Evolutionary conservation across 2,329 filamentous ascomycete genomes (phyloP).

Genomic region (Colletotrichum limetticola): DNA sequence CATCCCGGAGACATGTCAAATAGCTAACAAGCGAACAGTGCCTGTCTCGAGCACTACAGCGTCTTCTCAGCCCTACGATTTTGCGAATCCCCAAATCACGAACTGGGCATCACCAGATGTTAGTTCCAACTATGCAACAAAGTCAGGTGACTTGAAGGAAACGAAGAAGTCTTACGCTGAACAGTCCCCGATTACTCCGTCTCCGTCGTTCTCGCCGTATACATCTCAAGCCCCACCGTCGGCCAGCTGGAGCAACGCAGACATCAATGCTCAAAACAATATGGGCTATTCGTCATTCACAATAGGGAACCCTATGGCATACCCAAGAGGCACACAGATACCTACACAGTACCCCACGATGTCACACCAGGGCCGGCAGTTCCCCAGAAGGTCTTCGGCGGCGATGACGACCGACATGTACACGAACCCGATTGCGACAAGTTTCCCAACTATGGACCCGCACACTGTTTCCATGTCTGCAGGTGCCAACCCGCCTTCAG

Average conservation of each 20-base stretch:
- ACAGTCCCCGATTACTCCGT: constrained; percentile 61
- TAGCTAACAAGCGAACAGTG: constrained; percentile 42
- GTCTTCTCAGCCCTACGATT: constrained; percentile 46
- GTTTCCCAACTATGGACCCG: constrained; percentile 49
- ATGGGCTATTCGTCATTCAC: constrained; percentile 56
- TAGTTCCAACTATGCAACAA: constrained; percentile 50
- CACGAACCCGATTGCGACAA: constrained; percentile 49
- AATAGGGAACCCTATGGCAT: constrained; percentile 50
- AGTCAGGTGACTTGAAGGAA: constrained; percentile 53
- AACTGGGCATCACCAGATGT: constrained; percentile 59
- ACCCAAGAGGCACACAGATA: constrained; percentile 41
- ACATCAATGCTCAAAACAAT: constrained; percentile 54
- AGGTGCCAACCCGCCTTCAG: constrained; percentile 48
- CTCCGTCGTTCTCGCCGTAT: constrained; percentile 62
- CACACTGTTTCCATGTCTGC: constrained; percentile 50
- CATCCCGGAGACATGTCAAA: neutral
- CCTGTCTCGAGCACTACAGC: constrained; percentile 48
- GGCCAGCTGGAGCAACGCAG: constrained; percentile 54
- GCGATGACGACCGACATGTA: constrained; percentile 55
- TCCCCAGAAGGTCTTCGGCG: constrained; percentile 54
- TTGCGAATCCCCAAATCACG: constrained; percentile 48
- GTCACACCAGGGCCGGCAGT: constrained; percentile 49
- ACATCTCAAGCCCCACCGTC: constrained; percentile 52
- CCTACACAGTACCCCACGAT: constrained; percentile 53
- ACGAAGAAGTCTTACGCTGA: constrained; percentile 62